A percentile compares a stretch with the other conserved stretches of the same genome.
phyloP scores from a whole-genome alignment of 176 grass and related monocot species.

The Metroxylon sagu region DNA sequence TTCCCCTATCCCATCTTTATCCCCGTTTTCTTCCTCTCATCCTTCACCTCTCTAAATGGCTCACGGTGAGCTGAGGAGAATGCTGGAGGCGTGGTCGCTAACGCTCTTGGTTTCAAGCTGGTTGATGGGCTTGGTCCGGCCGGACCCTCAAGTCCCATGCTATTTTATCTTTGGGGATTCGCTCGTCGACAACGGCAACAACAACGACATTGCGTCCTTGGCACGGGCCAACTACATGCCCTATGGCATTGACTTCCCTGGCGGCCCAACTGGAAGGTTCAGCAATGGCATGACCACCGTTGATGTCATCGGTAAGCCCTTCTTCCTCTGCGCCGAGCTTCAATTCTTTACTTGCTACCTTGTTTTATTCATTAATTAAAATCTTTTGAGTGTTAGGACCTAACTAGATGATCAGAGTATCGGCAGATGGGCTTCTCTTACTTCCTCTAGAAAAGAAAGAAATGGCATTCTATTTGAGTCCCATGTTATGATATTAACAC shows the following conservation, averaged over 20 bases:
- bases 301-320: constrained; percentile 49
- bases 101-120: constrained; percentile 2
- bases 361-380: too few species aligned
- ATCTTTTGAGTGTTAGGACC: too few species aligned
- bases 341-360: too few species aligned
- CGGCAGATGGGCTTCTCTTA: too few species aligned
- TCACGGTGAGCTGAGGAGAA: too few species aligned
- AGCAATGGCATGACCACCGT: constrained; percentile 82
- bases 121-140: neutral
- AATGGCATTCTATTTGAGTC: too few species aligned
- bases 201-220: constrained; percentile 67
- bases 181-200: constrained; percentile 90
- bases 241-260: constrained; percentile 83
- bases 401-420: too few species aligned
- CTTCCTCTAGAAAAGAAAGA: too few species aligned
- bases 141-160: constrained; percentile 60
- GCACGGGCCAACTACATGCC: constrained; percentile 83
- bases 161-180: constrained; percentile 96
- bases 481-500: too few species aligned
- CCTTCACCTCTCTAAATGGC: too few species aligned
- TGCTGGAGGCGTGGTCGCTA: constrained; percentile 12
- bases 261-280: constrained; percentile 62
- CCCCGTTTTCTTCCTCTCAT: too few species aligned
- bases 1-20: too few species aligned
- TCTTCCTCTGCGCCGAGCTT: neutral